Percentiles rank a stretch among this genome's conserved stretches.
These are phyloP conservation scores for Bacterosira constricta DNA, from an alignment of 108 stramenopile genomes.

Conservation along the genomic window DNA sequence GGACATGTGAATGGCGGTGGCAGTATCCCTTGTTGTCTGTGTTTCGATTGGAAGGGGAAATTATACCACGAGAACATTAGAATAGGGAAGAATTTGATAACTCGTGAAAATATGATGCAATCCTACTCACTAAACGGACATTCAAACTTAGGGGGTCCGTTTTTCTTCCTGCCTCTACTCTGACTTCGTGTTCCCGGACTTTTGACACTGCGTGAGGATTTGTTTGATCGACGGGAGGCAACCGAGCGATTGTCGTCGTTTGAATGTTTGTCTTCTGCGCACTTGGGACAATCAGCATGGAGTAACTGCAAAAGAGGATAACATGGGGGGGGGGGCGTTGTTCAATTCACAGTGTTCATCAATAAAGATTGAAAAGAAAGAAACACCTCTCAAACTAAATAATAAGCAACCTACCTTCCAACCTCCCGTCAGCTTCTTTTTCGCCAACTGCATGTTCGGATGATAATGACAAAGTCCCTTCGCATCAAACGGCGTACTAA, in stretches of 20 bases:
- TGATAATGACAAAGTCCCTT: constrained; percentile 43
- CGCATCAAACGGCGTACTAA: constrained; percentile 26
- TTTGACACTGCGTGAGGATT: constrained; percentile 1
- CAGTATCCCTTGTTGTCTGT: constrained; percentile 29
- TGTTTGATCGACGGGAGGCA: constrained; percentile 6
- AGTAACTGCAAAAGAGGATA: constrained; percentile 7
- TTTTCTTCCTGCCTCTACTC: neutral
- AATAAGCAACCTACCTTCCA: constrained; percentile 31
- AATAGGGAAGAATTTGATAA: neutral
- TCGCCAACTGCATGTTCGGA: constrained; percentile 27
- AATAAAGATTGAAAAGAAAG: neutral
- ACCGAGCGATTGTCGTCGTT: constrained; percentile 27
- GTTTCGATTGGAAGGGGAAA: no score
- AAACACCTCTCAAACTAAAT: neutral
- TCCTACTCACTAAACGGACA: constrained; percentile 19
- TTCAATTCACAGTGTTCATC: neutral
- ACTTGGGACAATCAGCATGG: constrained; percentile 25
- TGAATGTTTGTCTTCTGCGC: constrained; percentile 24
- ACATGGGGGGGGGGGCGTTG: neutral
- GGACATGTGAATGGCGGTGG: constrained; percentile 21
- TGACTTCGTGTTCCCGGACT: neutral
- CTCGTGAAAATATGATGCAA: neutral
- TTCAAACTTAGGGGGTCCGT: neutral
- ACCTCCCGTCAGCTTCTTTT: constrained; percentile 39
- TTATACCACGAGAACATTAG: no score